Evolutionary conservation across 805 yeast species (phyloP), one percentile per base, ranked within the genome.

Genomic region (Zygoascus flipseniorum): DNA sequence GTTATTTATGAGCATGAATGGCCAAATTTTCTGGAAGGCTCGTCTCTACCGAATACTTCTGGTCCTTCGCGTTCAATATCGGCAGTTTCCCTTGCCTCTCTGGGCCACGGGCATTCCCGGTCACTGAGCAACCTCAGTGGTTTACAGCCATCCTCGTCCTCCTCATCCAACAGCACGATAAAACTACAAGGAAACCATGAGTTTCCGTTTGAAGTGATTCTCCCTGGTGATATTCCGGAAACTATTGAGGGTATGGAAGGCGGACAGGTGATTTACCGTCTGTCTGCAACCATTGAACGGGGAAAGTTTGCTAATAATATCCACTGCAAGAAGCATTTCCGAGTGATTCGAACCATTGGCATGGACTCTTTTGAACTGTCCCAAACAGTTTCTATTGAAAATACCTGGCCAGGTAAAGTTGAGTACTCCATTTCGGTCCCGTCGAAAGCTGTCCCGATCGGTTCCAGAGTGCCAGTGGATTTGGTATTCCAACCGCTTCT

Each of bases 401-500:
- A 92, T 66, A 83, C 90, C 1, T 92, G 98, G 98, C 97, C 98
- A 1, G 74, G 82, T 47, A 93, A 93, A 65, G 88, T 92, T 32
- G 97, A 92, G 63, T 92, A 92, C 67, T 79, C 89, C 2, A 81
- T 93, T 55, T 85, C 87, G 51, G 82, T 87, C 5, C 97, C 98
- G 0, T 76, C 88, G 26, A 84, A 87, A 62, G 96, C 97, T 0
- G 78, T 89, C 23, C 95, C 98, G 0, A 83, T 93, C 44, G 99
- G 99, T 1, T 82, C 96, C 0, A 71, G 80, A 0, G 74, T 85
- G 5, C 86, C 88, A 1, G 76, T 92, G 6, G 78, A 81, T 59
- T 74, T 92, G 60, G 73, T 80, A 58, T 65, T 92, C 60, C 85
- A 85, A 1, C 98, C 99, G 0, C 70, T 92, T 43, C 68, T 81